Conservation (phyloP, 2,329 filamentous ascomycete genomes). For the Colletotrichum nymphaeae region DNA sequence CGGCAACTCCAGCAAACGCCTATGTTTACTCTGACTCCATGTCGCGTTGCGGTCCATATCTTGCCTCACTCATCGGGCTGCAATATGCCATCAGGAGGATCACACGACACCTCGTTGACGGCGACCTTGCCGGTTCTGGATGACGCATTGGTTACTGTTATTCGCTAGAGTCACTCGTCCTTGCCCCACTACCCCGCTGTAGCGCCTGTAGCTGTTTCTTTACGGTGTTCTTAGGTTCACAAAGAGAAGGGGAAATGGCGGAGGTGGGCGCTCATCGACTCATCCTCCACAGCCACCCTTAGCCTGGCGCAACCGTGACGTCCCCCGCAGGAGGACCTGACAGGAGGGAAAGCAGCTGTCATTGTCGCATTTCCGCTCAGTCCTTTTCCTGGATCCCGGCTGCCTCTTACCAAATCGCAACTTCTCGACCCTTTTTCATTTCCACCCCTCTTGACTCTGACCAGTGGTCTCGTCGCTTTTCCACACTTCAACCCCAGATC, state of each 20-base stretch:
- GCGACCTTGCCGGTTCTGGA: neutral
- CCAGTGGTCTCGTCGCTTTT: conserved; percentile 25
- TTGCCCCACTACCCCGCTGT: conserved; percentile 31
- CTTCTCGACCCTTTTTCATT: neutral
- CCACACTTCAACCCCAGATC: conserved; percentile 2
- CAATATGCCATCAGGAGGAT: conserved; percentile 9
- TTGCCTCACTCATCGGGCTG: neutral
- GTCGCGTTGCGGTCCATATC: neutral
- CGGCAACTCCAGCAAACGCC: neutral
- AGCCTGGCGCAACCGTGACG: conserved; percentile 6
- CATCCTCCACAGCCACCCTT: conserved; percentile 30
- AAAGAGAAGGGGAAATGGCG: conserved; percentile 5
- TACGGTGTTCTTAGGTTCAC: neutral
- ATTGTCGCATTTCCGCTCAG: conserved; percentile 18
- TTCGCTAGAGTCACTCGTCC: conserved; percentile 2
- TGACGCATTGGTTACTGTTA: conserved; percentile 1
- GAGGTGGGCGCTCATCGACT: neutral
- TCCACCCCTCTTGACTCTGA: neutral
- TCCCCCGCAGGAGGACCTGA: conserved; percentile 6
- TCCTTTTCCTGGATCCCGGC: conserved; percentile 9
- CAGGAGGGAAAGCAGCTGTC: conserved; percentile 6
- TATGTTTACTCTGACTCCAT: neutral
- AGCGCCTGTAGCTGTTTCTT: conserved; percentile 13
- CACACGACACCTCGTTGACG: neutral
- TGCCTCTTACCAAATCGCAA: conserved; percentile 23